Percentiles rank a stretch among this genome's conserved stretches.
Evolutionary conservation across 305 asterid species (phyloP).

Genomic region (Rubia peregrina): DNA sequence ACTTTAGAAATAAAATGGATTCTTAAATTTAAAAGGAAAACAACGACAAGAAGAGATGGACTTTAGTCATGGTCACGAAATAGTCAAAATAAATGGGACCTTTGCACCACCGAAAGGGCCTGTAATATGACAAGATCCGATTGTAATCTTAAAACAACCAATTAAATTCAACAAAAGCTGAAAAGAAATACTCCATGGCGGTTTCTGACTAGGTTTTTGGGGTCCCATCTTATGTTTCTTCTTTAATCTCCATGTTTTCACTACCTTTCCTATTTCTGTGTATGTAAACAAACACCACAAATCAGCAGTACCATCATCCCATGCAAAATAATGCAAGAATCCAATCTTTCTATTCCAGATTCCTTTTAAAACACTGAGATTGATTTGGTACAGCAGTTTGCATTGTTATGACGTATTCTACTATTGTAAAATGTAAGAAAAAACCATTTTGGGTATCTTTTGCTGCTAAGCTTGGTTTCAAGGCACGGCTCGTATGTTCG

Average conservation of each 20-base stretch:
- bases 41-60: no score
- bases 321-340: background rate
- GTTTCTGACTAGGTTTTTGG: constrained; percentile 17
- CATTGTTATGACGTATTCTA: no score
- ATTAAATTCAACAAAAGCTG: background rate
- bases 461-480: background rate
- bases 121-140: constrained; percentile 19
- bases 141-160: background rate
- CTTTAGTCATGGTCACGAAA: constrained; percentile 12
- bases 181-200: constrained; percentile 5
- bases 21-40: no score
- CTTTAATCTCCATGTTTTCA: constrained; percentile 12
- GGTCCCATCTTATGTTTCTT: constrained; percentile 19
- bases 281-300: background rate
- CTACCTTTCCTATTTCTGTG: constrained; percentile 3
- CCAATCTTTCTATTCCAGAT: background rate
- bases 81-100: constrained; percentile 18
- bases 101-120: constrained; percentile 30
- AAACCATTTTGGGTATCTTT: no score
- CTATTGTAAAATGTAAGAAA: no score
- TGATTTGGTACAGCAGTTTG: no score
- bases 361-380: background rate
- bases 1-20: no score
- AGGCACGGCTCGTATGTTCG: background rate
- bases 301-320: background rate